Evolutionary conservation across 352 stramenopile species (phyloP).

Genomic region (Elongisporangium anandrum): DNA sequence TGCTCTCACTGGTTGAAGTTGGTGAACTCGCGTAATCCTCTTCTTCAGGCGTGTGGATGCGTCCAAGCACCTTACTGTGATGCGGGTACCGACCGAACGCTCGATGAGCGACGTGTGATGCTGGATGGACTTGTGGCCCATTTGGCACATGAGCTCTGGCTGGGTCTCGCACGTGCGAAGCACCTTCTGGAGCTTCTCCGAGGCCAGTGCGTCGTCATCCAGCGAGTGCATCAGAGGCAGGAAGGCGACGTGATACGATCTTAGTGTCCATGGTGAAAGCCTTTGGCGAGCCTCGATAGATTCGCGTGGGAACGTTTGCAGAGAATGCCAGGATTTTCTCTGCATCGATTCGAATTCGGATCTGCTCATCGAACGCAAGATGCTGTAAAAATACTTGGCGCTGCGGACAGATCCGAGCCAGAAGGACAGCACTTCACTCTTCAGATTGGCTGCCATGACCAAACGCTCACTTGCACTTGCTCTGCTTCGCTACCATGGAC

Average conservation of each 20-base stretch:
- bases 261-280: neutral
- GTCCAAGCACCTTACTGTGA: neutral
- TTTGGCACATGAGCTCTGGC: neutral
- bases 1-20: neutral
- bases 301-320: neutral
- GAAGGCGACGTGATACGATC: neutral
- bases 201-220: neutral
- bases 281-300: neutral
- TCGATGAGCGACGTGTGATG: neutral
- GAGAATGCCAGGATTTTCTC: slow-evolving; percentile 1
- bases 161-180: neutral
- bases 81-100: slow-evolving; percentile 1
- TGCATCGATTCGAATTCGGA: neutral
- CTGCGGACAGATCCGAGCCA: neutral
- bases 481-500: too few relatives aligned
- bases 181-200: neutral
- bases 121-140: neutral
- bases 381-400: neutral
- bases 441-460: neutral
- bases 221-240: slow-evolving; percentile 1
- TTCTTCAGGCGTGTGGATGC: neutral
- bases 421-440: neutral
- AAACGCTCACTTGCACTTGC: too few relatives aligned
- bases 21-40: neutral
- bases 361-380: neutral